Conservation (phyloP, 192 early-diverging fungal species). For the Mortierella claussenii region DNA sequence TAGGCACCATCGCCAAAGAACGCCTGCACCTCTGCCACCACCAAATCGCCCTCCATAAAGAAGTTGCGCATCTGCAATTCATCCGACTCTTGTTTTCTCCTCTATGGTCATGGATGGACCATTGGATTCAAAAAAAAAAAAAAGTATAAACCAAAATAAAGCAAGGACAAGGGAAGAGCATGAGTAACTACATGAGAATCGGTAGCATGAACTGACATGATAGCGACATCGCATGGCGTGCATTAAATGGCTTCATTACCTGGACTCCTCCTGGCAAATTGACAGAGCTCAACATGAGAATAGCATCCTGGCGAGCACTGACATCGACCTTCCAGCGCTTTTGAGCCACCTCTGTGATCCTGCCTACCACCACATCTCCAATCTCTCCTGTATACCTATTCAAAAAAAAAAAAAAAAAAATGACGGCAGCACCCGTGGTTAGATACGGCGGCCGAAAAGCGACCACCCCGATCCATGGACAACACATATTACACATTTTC, state of each 20-base stretch:
- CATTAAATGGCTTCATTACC: too few relatives aligned
- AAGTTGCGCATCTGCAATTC: constrained; percentile 97
- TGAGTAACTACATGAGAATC: too few relatives aligned
- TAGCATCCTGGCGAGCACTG: constrained; percentile 85
- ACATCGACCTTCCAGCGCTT: constrained; percentile 98
- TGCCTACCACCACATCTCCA: constrained; percentile 96
- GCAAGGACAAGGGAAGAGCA: too few relatives aligned
- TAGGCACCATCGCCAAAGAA: constrained; percentile 90
- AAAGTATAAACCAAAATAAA: background rate
- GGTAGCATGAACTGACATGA: too few relatives aligned
- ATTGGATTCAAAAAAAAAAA: background rate
- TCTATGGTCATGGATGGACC: too few relatives aligned
- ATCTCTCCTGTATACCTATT: constrained; percentile 87
- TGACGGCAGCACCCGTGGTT: too few relatives aligned
- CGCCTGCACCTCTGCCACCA: constrained; percentile 90
- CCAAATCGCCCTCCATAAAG: constrained; percentile 93
- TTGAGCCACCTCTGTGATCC: constrained; percentile 90
- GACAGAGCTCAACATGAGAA: constrained; percentile 88
- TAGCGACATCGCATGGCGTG: too few relatives aligned
- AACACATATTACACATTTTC: background rate
- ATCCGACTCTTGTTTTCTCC: constrained; percentile 95
- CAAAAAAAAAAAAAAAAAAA: background rate
- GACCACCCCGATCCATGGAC: too few relatives aligned
- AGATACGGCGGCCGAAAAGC: too few relatives aligned
- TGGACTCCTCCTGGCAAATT: constrained; percentile 96